Conservation (phyloP, 1,284 basidiomycete species). For the Cutaneotrichosporon cavernicola region DNA sequence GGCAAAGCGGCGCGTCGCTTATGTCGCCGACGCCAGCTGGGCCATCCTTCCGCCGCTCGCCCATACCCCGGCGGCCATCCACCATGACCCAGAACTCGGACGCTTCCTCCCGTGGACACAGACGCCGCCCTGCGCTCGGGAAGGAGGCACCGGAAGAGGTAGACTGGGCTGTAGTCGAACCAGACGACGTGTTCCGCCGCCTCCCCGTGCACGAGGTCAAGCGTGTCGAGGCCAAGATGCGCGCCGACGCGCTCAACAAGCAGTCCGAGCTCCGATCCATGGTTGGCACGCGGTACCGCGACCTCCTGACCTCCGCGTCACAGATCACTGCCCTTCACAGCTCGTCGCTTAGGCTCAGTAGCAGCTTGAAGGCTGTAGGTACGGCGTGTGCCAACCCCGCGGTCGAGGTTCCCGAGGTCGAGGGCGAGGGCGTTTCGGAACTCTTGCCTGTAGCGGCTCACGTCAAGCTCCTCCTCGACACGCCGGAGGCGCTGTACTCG, state of each 20-base stretch:
- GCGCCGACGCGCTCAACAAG: constrained; percentile 81
- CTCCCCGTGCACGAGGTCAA: constrained; percentile 73
- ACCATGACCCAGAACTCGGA: not conserved
- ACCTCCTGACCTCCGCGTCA: constrained; percentile 83
- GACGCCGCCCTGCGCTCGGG: not conserved
- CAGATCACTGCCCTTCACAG: constrained; percentile 68
- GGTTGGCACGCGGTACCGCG: constrained; percentile 95
- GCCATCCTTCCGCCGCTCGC: constrained; percentile 1
- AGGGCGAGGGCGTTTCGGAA: constrained; percentile 57
- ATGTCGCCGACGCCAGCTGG: constrained; percentile 4
- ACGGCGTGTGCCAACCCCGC: constrained; percentile 40
- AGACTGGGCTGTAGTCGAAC: constrained; percentile 58
- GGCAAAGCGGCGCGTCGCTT: not conserved
- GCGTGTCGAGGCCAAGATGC: constrained; percentile 66
- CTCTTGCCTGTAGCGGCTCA: constrained; percentile 78
- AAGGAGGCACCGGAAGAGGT: constrained; percentile 14
- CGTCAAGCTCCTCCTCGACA: constrained; percentile 79
- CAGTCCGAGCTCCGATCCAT: constrained; percentile 87
- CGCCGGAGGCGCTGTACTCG: constrained; percentile 78
- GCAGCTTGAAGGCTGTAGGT: constrained; percentile 46
- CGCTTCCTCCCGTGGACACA: not conserved
- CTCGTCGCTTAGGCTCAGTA: constrained; percentile 55
- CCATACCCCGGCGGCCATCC: constrained; percentile 9
- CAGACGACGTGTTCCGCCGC: constrained; percentile 76
- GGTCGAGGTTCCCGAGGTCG: constrained; percentile 23